Base-by-base conservation (phyloP, 345 rosid genomes). In the sweet orange (Citrus sinensis) region DNA sequence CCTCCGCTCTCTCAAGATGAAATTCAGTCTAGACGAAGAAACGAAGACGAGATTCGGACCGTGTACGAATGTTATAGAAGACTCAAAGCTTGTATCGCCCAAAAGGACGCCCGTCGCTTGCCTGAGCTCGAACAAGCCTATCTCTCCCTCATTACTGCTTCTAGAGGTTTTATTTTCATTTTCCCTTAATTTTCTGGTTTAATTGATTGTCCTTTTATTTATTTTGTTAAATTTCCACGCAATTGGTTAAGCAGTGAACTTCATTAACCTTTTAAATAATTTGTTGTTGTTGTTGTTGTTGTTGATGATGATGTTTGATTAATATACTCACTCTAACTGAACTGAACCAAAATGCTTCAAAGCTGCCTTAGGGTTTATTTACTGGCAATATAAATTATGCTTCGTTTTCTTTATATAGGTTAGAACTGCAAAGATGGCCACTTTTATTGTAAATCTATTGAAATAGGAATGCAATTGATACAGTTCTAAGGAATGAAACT, bases 21-120 rank as follows among this genome's bases (percentile, higher is more conserved):
- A 80, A 83, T 92, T 79, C 79, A 82, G 70, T 74, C 85, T 2
- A 88, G 90, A 80, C 82, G 86, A 86, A 85, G 92, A 83, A 94
- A 94, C 79, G 85, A 84, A 85, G 99, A 94, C 49, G 98, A 92
- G 88, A 90, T 96, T 88, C 89, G 89, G 65, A 80, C 81, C 85
- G 90, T 91, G 62, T 95, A 92, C 85, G 98, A 96, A 69, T 83
- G 82, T 60, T 95, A 93, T 80, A 90, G 86, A 88, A 91, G 90
- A 69, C 87, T 94, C 32, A 95, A 90, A 79, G 87, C 84, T 58
- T 91, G 86, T 83, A 78, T 95, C 56, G 80, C 90, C 5, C 90
- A 84, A 70, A 91, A 89, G 80, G 97, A 92, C 79, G 71, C 73
- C 7, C 87, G 92, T 82, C 85, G 75, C 82, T 20, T 78, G 67